phyloP scores from a whole-genome alignment of 805 yeast species.

The Metschnikowia baotianmanensis region DNA sequence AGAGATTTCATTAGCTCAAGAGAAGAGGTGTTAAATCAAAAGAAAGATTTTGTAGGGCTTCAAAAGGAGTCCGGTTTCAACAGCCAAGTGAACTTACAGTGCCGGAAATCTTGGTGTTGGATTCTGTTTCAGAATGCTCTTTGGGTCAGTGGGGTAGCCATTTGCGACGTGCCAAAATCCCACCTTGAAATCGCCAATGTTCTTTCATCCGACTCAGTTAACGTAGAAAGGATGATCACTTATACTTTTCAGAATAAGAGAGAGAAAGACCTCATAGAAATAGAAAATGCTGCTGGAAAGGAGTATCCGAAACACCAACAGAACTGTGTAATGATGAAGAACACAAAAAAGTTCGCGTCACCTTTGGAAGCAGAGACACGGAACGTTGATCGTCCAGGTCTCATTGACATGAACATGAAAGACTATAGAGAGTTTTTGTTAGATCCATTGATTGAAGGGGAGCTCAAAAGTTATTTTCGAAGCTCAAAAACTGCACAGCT shows the following conservation, averaged over 20 bases:
- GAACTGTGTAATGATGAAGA: slow-evolving; percentile 28
- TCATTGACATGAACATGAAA: slow-evolving; percentile 43
- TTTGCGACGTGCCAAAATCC: slow-evolving; percentile 43
- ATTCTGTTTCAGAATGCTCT: slow-evolving; percentile 31
- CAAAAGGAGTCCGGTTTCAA: slow-evolving; percentile 14
- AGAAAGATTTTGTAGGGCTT: slow-evolving; percentile 12
- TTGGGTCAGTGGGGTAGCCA: slow-evolving; percentile 46
- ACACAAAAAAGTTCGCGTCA: slow-evolving; percentile 18
- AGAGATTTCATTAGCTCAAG: slow-evolving; percentile 44
- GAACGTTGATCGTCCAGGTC: slow-evolving; percentile 31
- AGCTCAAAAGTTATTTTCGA: no score
- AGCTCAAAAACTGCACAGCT: no score
- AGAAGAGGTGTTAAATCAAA: slow-evolving; percentile 31
- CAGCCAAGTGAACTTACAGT: slow-evolving; percentile 17
- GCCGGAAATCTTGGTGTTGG: slow-evolving; percentile 36
- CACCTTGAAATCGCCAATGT: slow-evolving; percentile 45
- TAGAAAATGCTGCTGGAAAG: slow-evolving; percentile 42
- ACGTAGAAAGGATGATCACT: slow-evolving; percentile 43
- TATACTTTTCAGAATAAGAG: slow-evolving; percentile 34
- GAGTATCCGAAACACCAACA: slow-evolving; percentile 44
- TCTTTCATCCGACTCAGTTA: slow-evolving; percentile 47
- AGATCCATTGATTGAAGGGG: no score
- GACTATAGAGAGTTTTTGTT: no score
- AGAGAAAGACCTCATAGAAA: slow-evolving; percentile 39
- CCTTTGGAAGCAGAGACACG: slow-evolving; percentile 11